These are phyloP conservation scores for Fibroporia radiculosa DNA, from an alignment of 768 basidiomycete species.

Conservation along the genomic window DNA sequence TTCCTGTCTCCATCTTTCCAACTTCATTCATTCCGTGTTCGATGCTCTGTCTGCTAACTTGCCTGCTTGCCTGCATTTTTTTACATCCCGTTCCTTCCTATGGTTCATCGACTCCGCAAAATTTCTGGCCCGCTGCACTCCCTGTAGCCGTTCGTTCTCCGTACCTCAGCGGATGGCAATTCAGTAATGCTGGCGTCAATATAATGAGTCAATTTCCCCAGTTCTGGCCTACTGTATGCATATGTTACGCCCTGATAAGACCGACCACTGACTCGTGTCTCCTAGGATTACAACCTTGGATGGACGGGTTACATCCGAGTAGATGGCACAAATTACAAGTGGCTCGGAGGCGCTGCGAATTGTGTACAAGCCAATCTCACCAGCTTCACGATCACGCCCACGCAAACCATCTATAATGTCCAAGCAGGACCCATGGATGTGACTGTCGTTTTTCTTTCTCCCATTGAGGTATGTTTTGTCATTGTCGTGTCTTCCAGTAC, in stretches of 20 bases:
- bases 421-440: constrained; percentile 28
- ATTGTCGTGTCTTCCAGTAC: neutral
- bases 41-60: no score
- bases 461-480: constrained; percentile 26
- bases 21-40: no score
- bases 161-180: constrained; percentile 18
- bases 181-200: neutral
- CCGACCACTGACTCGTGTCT: no score
- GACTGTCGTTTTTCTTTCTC: constrained; percentile 30
- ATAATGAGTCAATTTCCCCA: constrained; percentile 11
- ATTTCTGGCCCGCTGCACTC: constrained; percentile 15
- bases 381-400: constrained; percentile 25
- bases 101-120: neutral
- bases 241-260: no score
- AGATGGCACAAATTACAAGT: neutral
- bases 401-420: constrained; percentile 25
- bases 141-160: constrained; percentile 23
- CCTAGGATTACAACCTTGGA: no score
- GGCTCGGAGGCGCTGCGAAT: neutral
- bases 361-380: constrained; percentile 13
- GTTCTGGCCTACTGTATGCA: no score
- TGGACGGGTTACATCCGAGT: constrained; percentile 1
- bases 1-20: no score
- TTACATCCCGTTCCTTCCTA: constrained; percentile 1
- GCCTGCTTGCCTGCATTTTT: neutral